Percentiles rank a stretch among this genome's conserved stretches.
Evolutionary conservation across 2,329 filamentous ascomycete species (phyloP).

Genomic region (Neonectria hederae): DNA sequence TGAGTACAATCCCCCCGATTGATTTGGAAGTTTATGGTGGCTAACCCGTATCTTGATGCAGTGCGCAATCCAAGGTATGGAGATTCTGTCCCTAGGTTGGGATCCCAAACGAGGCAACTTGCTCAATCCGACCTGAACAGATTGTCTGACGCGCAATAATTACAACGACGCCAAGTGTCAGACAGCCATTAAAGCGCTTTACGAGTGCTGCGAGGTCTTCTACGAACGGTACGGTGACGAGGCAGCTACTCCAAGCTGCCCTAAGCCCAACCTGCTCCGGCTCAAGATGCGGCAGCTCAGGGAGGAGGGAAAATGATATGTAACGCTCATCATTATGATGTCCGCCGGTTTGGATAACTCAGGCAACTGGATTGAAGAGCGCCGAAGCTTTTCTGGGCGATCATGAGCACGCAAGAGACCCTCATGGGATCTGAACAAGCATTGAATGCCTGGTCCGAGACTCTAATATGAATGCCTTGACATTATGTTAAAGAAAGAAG

Average conservation of each 20-base stretch:
- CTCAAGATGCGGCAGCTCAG: conserved; percentile 82
- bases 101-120: not conserved
- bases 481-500: conserved; percentile 69
- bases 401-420: conserved; percentile 97
- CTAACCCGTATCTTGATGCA: conserved; percentile 47
- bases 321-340: conserved; percentile 56
- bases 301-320: conserved; percentile 57
- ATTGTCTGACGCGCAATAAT: conserved; percentile 83
- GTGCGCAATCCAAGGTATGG: conserved; percentile 89
- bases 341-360: conserved; percentile 58
- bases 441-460: conserved; percentile 95
- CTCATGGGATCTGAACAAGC: conserved; percentile 87
- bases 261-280: conserved; percentile 79
- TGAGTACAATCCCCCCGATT: conserved; percentile 55
- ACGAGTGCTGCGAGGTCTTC: conserved; percentile 92
- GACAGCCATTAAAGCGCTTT: conserved; percentile 81
- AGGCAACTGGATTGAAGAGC: conserved; percentile 78
- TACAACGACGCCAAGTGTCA: conserved; percentile 89
- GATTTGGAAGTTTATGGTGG: not conserved
- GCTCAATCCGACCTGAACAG: conserved; percentile 55
- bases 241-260: conserved; percentile 83
- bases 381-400: conserved; percentile 84
- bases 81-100: not conserved
- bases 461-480: conserved; percentile 98
- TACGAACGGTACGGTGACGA: conserved; percentile 82